Evolutionary conservation across 2,329 filamentous ascomycete genomes (phyloP).

Genomic region (Colletotrichum australisinense): DNA sequence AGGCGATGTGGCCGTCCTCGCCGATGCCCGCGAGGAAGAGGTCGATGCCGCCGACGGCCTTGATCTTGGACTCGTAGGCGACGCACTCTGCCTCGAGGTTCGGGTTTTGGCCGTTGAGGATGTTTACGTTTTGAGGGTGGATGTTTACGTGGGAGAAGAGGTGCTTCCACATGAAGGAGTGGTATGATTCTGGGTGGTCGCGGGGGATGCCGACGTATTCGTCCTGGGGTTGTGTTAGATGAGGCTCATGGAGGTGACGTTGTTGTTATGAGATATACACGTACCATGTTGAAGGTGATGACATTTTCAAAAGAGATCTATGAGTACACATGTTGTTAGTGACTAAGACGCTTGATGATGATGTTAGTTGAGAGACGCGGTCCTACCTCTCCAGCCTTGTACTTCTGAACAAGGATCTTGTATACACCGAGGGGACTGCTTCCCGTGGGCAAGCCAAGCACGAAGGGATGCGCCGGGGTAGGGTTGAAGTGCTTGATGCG

Average conservation of each 20-base stretch:
- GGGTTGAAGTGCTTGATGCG: slow-evolving; percentile 83
- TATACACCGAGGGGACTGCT: slow-evolving; percentile 85
- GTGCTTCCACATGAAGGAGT: slow-evolving; percentile 93
- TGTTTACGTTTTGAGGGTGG: slow-evolving; percentile 84
- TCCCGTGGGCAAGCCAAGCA: slow-evolving; percentile 85
- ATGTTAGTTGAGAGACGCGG: neutral
- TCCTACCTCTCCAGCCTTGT: slow-evolving; percentile 72
- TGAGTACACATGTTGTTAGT: slow-evolving; percentile 38
- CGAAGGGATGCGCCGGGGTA: slow-evolving; percentile 78
- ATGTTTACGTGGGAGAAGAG: slow-evolving; percentile 91
- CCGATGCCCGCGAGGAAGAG: slow-evolving; percentile 88
- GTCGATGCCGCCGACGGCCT: slow-evolving; percentile 80
- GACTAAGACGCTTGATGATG: neutral
- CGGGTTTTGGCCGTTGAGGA: slow-evolving; percentile 82
- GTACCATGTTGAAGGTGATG: slow-evolving; percentile 91
- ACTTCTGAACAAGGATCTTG: slow-evolving; percentile 76
- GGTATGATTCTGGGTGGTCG: slow-evolving; percentile 87
- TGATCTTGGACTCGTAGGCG: slow-evolving; percentile 83
- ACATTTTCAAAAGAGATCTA: slow-evolving; percentile 89
- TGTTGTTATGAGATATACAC: slow-evolving; percentile 33
- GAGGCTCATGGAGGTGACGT: slow-evolving; percentile 11
- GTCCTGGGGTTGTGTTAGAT: slow-evolving; percentile 62
- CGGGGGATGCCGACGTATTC: slow-evolving; percentile 88
- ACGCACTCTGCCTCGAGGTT: slow-evolving; percentile 83
- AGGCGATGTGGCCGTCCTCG: slow-evolving; percentile 88